Evolutionary conservation across 1,139 yeast species (phyloP).

Genomic region (Waltiozyma sp.): DNA sequence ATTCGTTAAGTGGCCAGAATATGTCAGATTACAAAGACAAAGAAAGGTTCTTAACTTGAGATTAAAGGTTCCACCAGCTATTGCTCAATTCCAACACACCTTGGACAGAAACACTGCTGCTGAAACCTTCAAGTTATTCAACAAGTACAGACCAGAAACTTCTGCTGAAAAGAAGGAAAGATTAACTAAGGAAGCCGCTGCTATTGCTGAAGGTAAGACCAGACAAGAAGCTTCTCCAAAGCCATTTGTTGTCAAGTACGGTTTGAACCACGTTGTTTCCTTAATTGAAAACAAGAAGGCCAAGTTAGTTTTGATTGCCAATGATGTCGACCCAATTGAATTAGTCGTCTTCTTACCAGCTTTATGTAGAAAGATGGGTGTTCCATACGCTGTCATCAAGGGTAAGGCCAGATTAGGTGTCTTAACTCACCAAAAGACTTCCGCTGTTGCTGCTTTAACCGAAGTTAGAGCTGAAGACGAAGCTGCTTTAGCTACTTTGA

Average conservation of each 20-base stretch:
- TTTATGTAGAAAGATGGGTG: slow-evolving; percentile 98
- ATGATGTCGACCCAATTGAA: slow-evolving; percentile 98
- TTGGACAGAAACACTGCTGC: slow-evolving; percentile 98
- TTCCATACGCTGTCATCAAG: slow-evolving; percentile 96
- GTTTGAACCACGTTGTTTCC: slow-evolving; percentile 96
- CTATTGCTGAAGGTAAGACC: slow-evolving; percentile 94
- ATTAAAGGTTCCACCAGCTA: slow-evolving; percentile 97
- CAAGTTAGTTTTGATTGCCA: slow-evolving; percentile 90
- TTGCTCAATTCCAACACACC: slow-evolving; percentile 89
- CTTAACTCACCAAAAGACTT: slow-evolving; percentile 92
- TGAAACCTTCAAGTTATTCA: slow-evolving; percentile 89
- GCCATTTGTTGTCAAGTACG: slow-evolving; percentile 93
- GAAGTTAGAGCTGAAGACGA: slow-evolving; percentile 92
- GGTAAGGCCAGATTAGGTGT: slow-evolving; percentile 99
- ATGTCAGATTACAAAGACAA: slow-evolving; percentile 95
- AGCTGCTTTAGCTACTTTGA: slow-evolving; percentile 84
- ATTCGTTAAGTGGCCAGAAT: slow-evolving; percentile 98
- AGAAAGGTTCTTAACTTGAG: slow-evolving; percentile 89
- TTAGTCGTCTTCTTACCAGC: slow-evolving; percentile 95
- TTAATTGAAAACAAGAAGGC: slow-evolving; percentile 97
- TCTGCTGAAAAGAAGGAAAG: slow-evolving; percentile 96
- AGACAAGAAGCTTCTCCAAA: slow-evolving; percentile 92
- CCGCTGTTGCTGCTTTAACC: slow-evolving; percentile 93
- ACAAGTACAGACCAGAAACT: slow-evolving; percentile 98
- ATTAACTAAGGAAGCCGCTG: slow-evolving; percentile 97